Evolutionary conservation across 139 green algal species (phyloP).

Genomic region (Limnomonas spitsbergensis): DNA sequence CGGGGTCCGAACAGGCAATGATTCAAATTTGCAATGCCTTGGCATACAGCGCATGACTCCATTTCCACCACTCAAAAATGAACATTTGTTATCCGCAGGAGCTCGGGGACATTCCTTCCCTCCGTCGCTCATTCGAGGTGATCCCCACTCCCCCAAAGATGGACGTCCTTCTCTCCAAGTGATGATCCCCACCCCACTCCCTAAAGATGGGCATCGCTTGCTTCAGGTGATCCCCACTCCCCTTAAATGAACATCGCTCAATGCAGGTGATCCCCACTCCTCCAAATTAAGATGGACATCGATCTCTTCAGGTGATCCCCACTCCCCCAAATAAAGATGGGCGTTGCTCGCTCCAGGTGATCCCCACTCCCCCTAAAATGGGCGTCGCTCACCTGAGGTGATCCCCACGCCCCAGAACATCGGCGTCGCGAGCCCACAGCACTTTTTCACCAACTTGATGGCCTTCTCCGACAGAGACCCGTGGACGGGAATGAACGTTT

Average conservation of each 20-base stretch:
- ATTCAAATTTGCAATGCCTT: too few relatives aligned
- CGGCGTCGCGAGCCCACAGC: constrained; percentile 43
- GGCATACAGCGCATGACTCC: too few relatives aligned
- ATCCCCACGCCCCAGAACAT: constrained; percentile 45
- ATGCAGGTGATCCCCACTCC: background rate
- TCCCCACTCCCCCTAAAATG: background rate
- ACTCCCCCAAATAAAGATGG: constrained; percentile 43
- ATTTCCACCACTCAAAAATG: too few relatives aligned
- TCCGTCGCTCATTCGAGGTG: too few relatives aligned
- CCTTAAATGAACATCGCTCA: background rate
- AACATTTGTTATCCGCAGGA: too few relatives aligned
- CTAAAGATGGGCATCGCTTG: too few relatives aligned
- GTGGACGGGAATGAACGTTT: background rate
- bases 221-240: too few relatives aligned
- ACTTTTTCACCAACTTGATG: constrained; percentile 6
- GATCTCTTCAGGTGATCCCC: constrained; percentile 38
- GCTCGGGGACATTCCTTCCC: too few relatives aligned
- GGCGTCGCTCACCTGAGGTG: constrained; percentile 30
- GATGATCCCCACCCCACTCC: too few relatives aligned
- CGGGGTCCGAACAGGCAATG: too few relatives aligned
- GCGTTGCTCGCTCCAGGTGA: background rate
- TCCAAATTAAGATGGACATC: background rate
- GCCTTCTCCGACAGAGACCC: constrained; percentile 1
- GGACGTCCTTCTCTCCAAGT: too few relatives aligned
- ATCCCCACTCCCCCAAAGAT: too few relatives aligned